These are phyloP conservation scores for Penicillium manginii DNA, from an alignment of 495 filamentous ascomycete genomes.

Conservation along the genomic window DNA sequence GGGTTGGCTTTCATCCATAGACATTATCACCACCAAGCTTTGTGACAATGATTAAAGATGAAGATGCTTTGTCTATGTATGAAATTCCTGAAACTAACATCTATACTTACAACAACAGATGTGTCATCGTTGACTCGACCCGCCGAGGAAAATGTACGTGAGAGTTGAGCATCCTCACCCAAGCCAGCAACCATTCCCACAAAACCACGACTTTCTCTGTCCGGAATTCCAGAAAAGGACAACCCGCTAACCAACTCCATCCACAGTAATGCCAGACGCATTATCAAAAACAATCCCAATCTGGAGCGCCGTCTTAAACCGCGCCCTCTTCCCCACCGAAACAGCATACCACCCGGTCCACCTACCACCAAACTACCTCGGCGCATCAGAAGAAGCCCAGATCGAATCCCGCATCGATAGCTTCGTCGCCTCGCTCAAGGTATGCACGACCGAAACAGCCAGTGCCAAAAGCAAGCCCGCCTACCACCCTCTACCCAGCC, in stretches of 20 bases:
- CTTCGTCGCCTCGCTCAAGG: constrained; percentile 67
- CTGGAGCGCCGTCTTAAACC: constrained; percentile 87
- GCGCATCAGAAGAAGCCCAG: constrained; percentile 75
- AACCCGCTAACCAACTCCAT: neutral
- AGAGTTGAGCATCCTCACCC: neutral
- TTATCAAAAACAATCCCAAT: constrained; percentile 92
- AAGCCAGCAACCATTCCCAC: neutral
- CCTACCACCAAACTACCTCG: constrained; percentile 69
- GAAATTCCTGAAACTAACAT: neutral
- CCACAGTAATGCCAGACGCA: constrained; percentile 83
- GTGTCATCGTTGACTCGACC: constrained; percentile 95
- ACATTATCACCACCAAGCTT: too few species aligned
- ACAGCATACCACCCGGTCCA: constrained; percentile 54
- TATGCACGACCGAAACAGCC: constrained; percentile 18
- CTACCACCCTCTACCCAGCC: neutral
- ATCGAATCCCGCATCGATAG: constrained; percentile 68
- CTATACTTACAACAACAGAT: constrained; percentile 51
- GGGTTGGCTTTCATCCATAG: too few species aligned
- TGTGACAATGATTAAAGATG: too few species aligned
- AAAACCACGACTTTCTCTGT: too few species aligned
- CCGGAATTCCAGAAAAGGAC: constrained; percentile 10
- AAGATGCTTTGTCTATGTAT: too few species aligned
- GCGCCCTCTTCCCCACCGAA: constrained; percentile 68
- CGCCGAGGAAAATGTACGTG: constrained; percentile 79
- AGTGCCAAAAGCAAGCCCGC: too few species aligned